Evolutionary conservation across 306 rosid species (phyloP), one percentile per base, ranked within the genome.

Genomic region (Rubus parviflorus): DNA sequence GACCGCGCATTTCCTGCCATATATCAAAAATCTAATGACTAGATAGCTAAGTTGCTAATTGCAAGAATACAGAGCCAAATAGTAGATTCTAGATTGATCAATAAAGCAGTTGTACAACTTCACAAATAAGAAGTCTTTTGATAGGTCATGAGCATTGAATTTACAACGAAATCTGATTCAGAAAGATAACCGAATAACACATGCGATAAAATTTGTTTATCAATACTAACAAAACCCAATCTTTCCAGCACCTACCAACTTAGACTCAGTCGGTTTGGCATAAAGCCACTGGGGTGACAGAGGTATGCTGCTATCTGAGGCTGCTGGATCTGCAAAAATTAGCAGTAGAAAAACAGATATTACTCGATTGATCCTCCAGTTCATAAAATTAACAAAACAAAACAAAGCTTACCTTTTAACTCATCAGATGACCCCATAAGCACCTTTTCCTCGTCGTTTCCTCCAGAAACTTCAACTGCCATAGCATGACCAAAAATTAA

Each of bases 261-360:
- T 88, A 66, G 88, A 64, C 20, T 88, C 92, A 61, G 74, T 82
- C 6, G 92, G 88, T 78, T 83, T 88, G 72, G 89, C 89, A 82
- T 86, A 88, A 62, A 88, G 89, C 92, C 92, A 88, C 76, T 88
- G 92, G 16, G 92, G 92, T 16, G 92, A 88, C 83, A 88, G 73
- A 43, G 92, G 89, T 47, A 88, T 88, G 81, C 72, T 85, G 84
- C 83, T 88, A 66, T 88, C 92, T 42, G 84, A 76, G 63, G 81
- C 83, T 30, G 60, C 80, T 56, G 54, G 75, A 82, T 88, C 89
- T 86, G 86, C 78, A 83, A 62, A 53, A 70, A 75, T 66, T 63
- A 49, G 49, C 45, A 54, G 46, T 12, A 43, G 41, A 20, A 54
- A n/a, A 42, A 66, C 10, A 7, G 23, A 41, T 48, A 73, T 19